phyloP scores from a whole-genome alignment of 441 rosid species.

The Populus hybrid region DNA sequence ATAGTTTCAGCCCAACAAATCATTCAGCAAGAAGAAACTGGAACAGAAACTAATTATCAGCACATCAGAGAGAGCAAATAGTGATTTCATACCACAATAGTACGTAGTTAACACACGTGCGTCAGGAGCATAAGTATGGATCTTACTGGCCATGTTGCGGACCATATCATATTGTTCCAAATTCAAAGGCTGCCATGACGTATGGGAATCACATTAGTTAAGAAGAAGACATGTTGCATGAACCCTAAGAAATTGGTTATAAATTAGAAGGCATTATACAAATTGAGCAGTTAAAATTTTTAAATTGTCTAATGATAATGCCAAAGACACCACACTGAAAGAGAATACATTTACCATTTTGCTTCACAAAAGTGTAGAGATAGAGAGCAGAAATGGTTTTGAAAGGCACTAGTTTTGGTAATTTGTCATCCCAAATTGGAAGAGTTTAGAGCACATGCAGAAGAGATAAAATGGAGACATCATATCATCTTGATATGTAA shows the following conservation, averaged over 20 bases:
- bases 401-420: neutral
- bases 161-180: slow-evolving; percentile 79
- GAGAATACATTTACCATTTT: neutral
- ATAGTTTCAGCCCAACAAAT: slow-evolving; percentile 6
- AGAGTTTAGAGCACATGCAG: neutral
- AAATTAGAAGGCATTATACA: neutral
- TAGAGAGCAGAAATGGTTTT: neutral
- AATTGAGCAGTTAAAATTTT: neutral
- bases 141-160: slow-evolving; percentile 78
- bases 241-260: neutral
- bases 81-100: slow-evolving; percentile 63
- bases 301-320: neutral
- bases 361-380: neutral
- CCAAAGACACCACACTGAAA: neutral
- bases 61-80: slow-evolving; percentile 4
- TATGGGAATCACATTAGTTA: slow-evolving; percentile 22
- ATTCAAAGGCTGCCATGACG: slow-evolving; percentile 74
- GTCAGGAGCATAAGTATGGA: slow-evolving; percentile 87
- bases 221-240: neutral
- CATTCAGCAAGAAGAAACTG: neutral
- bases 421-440: neutral
- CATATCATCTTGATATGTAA: neutral
- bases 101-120: slow-evolving; percentile 94
- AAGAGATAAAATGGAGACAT: neutral
- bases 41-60: slow-evolving; percentile 1